Base-by-base conservation (phyloP, 805 yeast genomes). In the Candida anglica region DNA sequence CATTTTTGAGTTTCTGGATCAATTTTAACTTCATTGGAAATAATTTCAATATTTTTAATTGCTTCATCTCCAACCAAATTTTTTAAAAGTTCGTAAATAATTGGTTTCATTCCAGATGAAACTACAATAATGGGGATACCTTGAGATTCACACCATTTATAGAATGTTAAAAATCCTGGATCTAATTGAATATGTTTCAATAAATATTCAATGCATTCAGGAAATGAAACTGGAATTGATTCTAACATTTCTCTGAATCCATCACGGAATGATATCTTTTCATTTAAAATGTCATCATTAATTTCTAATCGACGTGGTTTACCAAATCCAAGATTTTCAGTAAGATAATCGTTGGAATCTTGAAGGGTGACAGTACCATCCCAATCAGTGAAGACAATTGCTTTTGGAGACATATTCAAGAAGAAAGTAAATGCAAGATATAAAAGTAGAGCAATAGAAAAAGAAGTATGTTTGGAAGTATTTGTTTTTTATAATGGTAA, bases 341-440 rank as follows among this genome's bases (percentile, higher is more conserved):
- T 89, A 42, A 93, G 66, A 56, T 71, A 84, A 59, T 93, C 98
- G 58, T 93, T 93, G 39, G 96, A 85, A 58, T 93, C 99, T 58
- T 91, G 95, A 39, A 85, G 66, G 9, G 98, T 93, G 43, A 93
- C 93, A 2, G 98, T 93, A 19, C 99, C 99, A 57, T 93, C 99
- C 78, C 94, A 93, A 59, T 93, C 99, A 27, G 97, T 85, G 69
- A 93, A 93, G 27, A 93, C 83, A 50, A 93, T 87, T 30, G 95
- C 91, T 32, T 60, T 62, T 18, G 60, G 56, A 28, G 58, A 11
- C 32, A 29, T 20, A 14, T n/a, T 19, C 10, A 25, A 10, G 10
- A 10, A 20, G 22, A 20, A 10, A 20, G 10, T 20, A 10, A 20
- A 20, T n/a, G n/a, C n/a, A n/a, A n/a, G n/a, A n/a, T n/a, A n/a